Conservation (phyloP, 306 rosid genomes). For the Cercis canadensis region DNA sequence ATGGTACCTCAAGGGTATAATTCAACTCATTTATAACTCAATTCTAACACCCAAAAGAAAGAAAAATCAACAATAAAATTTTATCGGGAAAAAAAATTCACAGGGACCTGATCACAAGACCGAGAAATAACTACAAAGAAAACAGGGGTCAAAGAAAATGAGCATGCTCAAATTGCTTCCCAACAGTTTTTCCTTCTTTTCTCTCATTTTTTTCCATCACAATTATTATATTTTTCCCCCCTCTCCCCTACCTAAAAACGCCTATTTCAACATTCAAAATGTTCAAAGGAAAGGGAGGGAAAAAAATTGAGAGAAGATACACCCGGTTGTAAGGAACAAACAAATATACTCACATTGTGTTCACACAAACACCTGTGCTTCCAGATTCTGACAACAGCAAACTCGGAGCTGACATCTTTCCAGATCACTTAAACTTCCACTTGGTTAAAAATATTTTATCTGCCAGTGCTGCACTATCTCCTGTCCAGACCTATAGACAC, state of each 20-base stretch:
- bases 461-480: constrained; percentile 53
- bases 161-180: constrained; percentile 48
- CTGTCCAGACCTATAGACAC: constrained; percentile 62
- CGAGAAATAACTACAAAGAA: constrained; percentile 40
- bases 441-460: constrained; percentile 22
- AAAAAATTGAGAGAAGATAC: constrained; percentile 40
- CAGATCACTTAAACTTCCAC: constrained; percentile 49
- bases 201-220: constrained; percentile 13
- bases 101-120: constrained; percentile 37
- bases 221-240: constrained; percentile 25
- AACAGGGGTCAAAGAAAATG: constrained; percentile 39
- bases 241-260: constrained; percentile 31
- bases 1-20: constrained; percentile 16
- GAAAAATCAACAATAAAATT: constrained; percentile 30
- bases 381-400: constrained; percentile 47
- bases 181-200: constrained; percentile 19
- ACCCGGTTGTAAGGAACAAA: constrained; percentile 49
- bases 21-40: constrained; percentile 13
- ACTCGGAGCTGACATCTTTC: constrained; percentile 39
- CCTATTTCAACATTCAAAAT: constrained; percentile 42
- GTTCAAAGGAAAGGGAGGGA: constrained; percentile 25
- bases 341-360: constrained; percentile 54
- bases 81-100: constrained; percentile 13
- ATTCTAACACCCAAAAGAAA: constrained; percentile 5
- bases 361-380: constrained; percentile 47